Base-by-base conservation (phyloP, 192 early-diverging fungal genomes). In the Mortierella alpina region DNA sequence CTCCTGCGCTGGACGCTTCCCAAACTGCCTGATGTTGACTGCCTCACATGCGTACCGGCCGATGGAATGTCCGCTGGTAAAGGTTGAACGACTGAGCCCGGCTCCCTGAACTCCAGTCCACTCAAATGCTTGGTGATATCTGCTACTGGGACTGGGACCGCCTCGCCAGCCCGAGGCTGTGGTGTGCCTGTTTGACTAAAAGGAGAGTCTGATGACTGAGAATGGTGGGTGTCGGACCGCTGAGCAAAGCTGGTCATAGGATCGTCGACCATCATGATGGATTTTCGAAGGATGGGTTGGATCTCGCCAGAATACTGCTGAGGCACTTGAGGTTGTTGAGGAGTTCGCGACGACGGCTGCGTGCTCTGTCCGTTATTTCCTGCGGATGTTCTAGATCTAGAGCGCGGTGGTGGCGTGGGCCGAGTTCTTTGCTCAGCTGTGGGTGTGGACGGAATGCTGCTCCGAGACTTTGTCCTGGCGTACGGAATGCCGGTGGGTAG, bases 111-210 rank as follows among this genome's bases (percentile, higher is more conserved):
- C 70, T 80, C 77, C 11, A 80, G 49, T 1, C 52, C 77, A 53
- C 77, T 72, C 63, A 80, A 47, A 48, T 80, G 77, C 51, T 72
- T 80, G 5, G 77, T 80, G 46, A 80, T 49, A 63, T 80, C 77
- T 18, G 77, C 77, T 7, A 80, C 70, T 18, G 77, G 77, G n/a
- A 72, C 65, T 4, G 70, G 70, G 13, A 68, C 52, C 6, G 50
- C 11, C 41, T 80, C 69, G 1, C 45, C 55, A 12, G 14, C 4
- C 31, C 57, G 60, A n/a, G 58, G 50, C 40, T 40, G 60, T 6
- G 51, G 53, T 11, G 71, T 66, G n/a, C 52, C 77, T 7, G 70
- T 62, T 50, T 64, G 59, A 12, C 65, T 80, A 41, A 59, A 72
- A 6, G 77, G 70, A 0, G 77, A 64, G 5, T 65, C 71, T 22